These are phyloP conservation scores for Calonectria multiphialidica DNA, from an alignment of 2,329 filamentous ascomycete species.

Conservation along the genomic window DNA sequence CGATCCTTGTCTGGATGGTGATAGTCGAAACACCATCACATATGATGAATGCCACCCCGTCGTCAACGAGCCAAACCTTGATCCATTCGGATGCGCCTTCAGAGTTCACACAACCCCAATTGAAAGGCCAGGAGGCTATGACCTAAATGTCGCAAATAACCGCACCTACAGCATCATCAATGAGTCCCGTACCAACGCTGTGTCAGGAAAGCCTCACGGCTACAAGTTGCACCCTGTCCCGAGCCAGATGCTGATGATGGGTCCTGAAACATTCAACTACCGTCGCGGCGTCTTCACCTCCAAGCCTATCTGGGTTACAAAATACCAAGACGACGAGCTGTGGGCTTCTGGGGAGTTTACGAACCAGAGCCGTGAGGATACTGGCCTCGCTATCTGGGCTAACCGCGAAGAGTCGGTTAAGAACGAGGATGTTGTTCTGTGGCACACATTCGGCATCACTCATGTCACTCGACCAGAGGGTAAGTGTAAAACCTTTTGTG, in stretches of 20 bases:
- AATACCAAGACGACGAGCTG: slow-evolving; percentile 60
- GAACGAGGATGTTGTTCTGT: slow-evolving; percentile 85
- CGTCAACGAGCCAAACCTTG: slow-evolving; percentile 50
- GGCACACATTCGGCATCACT: slow-evolving; percentile 90
- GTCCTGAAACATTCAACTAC: slow-evolving; percentile 24
- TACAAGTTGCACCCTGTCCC: slow-evolving; percentile 57
- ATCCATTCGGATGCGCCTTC: slow-evolving; percentile 63
- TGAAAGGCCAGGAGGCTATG: slow-evolving; percentile 55
- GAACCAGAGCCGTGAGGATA: slow-evolving; percentile 59
- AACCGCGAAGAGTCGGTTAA: slow-evolving; percentile 64
- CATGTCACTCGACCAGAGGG: slow-evolving; percentile 68
- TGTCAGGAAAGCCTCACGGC: slow-evolving; percentile 44
- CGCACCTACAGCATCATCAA: slow-evolving; percentile 62
- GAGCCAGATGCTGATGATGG: slow-evolving; percentile 55
- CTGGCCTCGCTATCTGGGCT: slow-evolving; percentile 41
- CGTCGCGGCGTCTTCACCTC: slow-evolving; percentile 24
- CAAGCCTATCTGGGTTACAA: slow-evolving; percentile 58
- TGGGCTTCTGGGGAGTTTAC: slow-evolving; percentile 64
- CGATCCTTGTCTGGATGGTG: slow-evolving; percentile 71
- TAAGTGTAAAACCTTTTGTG: not conserved
- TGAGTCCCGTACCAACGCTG: slow-evolving; percentile 51
- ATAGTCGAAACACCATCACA: slow-evolving; percentile 55
- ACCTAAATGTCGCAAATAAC: slow-evolving; percentile 60
- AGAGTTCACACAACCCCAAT: slow-evolving; percentile 56
- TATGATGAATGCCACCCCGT: slow-evolving; percentile 28